A percentile compares a stretch with the other conserved stretches of the same genome.
These are phyloP conservation scores for Chalara sp. DNA, from an alignment of 2,329 filamentous ascomycete species.

Conservation along the genomic window DNA sequence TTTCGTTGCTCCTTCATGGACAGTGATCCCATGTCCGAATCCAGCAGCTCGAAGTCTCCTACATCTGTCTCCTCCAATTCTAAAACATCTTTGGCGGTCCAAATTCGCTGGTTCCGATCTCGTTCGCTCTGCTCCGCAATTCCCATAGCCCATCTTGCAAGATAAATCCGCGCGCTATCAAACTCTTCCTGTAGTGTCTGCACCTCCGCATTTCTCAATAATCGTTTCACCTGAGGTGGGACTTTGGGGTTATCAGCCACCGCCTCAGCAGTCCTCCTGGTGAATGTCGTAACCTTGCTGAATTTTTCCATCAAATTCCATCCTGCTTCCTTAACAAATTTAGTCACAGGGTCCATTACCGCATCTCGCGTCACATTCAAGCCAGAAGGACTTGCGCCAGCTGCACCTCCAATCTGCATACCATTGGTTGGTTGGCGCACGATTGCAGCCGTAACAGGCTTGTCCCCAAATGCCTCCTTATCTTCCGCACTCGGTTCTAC, in stretches of 20 bases:
- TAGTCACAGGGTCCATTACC: slow-evolving; percentile 86
- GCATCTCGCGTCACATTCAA: slow-evolving; percentile 45
- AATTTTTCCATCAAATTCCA: slow-evolving; percentile 98
- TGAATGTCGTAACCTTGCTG: slow-evolving; percentile 95
- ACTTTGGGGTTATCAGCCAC: slow-evolving; percentile 86
- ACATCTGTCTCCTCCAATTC: slow-evolving; percentile 93
- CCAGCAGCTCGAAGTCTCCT: slow-evolving; percentile 90
- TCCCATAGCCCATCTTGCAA: slow-evolving; percentile 97
- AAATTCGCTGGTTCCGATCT: slow-evolving; percentile 79
- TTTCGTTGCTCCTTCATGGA: slow-evolving; percentile 71
- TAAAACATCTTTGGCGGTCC: slow-evolving; percentile 86
- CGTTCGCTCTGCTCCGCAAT: slow-evolving; percentile 94
- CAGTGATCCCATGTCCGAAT: slow-evolving; percentile 66
- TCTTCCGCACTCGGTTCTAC: slow-evolving; percentile 85
- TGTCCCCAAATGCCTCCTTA: slow-evolving; percentile 60
- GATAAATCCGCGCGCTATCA: slow-evolving; percentile 88
- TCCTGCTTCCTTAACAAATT: slow-evolving; percentile 87
- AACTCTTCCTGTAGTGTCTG: slow-evolving; percentile 96
- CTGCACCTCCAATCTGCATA: slow-evolving; percentile 29
- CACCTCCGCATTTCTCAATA: slow-evolving; percentile 88
- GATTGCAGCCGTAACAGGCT: slow-evolving; percentile 36
- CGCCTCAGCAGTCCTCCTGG: slow-evolving; percentile 82
- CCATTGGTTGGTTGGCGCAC: slow-evolving; percentile 28
- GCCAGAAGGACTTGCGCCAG: slow-evolving; percentile 24
- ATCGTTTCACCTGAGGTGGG: slow-evolving; percentile 76